Percentiles rank a stretch among this genome's conserved stretches.
Conservation (phyloP, 2,329 filamentous ascomycete genomes). For the Monosporascus sp. region DNA sequence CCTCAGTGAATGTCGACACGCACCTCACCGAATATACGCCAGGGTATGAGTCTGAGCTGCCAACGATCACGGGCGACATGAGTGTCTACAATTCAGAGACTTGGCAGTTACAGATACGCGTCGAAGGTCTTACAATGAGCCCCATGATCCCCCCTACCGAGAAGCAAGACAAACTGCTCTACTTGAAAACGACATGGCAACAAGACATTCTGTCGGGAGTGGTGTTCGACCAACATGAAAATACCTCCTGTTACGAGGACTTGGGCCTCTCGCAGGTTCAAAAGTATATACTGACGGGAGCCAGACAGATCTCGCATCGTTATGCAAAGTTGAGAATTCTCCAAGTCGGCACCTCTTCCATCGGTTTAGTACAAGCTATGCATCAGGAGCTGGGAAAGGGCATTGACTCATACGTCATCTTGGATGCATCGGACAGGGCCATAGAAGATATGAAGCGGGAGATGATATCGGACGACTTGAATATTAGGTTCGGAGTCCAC, state of each 20-base stretch:
- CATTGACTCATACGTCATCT: no score
- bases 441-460: no score
- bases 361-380: no score
- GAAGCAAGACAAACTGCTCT: neutral
- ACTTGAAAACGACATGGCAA: neutral
- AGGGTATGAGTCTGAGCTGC: neutral
- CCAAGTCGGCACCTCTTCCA: neutral
- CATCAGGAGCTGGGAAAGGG: no score
- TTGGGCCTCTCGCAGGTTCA: neutral
- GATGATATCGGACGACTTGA: no score
- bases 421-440: no score
- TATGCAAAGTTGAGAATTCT: neutral
- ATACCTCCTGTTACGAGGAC: neutral
- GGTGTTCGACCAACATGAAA: neutral
- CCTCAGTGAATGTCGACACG: neutral
- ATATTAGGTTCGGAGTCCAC: no score
- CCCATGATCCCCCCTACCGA: neutral
- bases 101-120: neutral
- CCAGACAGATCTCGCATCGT: neutral
- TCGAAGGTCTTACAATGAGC: neutral
- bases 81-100: neutral
- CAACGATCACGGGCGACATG: neutral
- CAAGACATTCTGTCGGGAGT: neutral
- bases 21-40: neutral
- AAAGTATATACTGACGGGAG: neutral